phyloP scores from a whole-genome alignment of 2,329 filamentous ascomycete genomes.

The Microsporum ferrugineum region DNA sequence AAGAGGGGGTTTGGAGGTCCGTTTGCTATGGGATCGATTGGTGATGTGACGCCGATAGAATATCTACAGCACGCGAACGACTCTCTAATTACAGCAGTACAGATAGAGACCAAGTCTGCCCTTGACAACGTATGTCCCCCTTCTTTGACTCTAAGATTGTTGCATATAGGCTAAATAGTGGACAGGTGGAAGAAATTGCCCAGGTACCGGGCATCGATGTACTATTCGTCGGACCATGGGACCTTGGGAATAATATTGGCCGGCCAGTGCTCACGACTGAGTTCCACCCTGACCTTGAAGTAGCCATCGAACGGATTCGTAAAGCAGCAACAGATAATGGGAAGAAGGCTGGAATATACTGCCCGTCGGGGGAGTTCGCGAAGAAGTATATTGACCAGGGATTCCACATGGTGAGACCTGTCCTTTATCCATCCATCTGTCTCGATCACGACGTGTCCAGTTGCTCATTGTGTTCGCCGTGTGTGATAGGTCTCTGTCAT shows the following conservation, averaged over 20 bases:
- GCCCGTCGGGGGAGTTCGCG: constrained; percentile 41
- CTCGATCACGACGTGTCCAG: too few relatives aligned
- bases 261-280: constrained; percentile 38
- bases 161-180: background rate
- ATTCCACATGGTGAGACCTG: constrained; percentile 42
- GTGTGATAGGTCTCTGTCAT: constrained; percentile 28
- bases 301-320: constrained; percentile 42
- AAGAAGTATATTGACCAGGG: constrained; percentile 42
- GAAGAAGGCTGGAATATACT: constrained; percentile 47
- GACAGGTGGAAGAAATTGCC: constrained; percentile 39
- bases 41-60: constrained; percentile 30
- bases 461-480: background rate
- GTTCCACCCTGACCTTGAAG: constrained; percentile 41
- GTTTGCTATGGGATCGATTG: constrained; percentile 38
- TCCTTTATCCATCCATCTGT: background rate
- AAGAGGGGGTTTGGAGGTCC: constrained; percentile 47
- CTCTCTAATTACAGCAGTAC: constrained; percentile 39
- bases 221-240: constrained; percentile 45
- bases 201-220: constrained; percentile 43
- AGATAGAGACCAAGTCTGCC: constrained; percentile 34
- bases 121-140: constrained; percentile 24
- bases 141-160: background rate
- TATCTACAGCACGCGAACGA: constrained; percentile 47
- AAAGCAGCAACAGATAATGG: constrained; percentile 42
- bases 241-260: constrained; percentile 48